Evolutionary conservation across 2,329 filamentous ascomycete genomes (phyloP).

Genomic region (Xenoacremonium recifei): DNA sequence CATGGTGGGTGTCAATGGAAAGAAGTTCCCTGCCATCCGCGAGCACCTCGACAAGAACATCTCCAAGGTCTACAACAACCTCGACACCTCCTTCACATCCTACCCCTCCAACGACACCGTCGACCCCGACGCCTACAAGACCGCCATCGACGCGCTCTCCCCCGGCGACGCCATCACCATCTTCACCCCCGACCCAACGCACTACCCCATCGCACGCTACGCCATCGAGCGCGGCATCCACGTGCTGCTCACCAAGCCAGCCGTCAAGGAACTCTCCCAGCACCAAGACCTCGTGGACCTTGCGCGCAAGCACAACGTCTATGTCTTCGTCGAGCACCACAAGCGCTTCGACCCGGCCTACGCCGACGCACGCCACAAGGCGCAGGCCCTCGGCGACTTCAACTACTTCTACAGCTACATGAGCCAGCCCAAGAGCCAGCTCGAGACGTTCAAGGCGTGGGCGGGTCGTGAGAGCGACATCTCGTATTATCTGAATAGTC

Average conservation of each 20-base stretch:
- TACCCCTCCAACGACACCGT: conserved; percentile 72
- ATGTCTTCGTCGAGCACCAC: conserved; percentile 94
- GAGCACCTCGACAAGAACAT: conserved; percentile 88
- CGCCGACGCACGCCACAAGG: conserved; percentile 78
- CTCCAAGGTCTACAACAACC: conserved; percentile 78
- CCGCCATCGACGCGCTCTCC: conserved; percentile 78
- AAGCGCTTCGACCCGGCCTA: conserved; percentile 95
- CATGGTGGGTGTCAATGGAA: conserved; percentile 88
- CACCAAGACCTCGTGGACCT: conserved; percentile 72
- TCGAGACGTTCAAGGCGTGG: conserved; percentile 95
- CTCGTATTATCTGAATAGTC: conserved; percentile 92
- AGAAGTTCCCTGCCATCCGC: conserved; percentile 88
- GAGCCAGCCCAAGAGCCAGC: conserved; percentile 86
- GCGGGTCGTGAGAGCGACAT: conserved; percentile 91
- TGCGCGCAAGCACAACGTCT: conserved; percentile 72
- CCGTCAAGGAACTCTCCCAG: conserved; percentile 78
- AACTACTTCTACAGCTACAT: conserved; percentile 99
- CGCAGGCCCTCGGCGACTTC: conserved; percentile 81
- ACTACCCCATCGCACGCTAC: conserved; percentile 89
- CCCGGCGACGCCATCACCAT: conserved; percentile 90
- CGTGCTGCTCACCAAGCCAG: conserved; percentile 91
- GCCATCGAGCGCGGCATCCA: conserved; percentile 86
- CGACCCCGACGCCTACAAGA: conserved; percentile 83
- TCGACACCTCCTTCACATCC: conserved; percentile 83
- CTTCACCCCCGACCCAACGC: conserved; percentile 91